These are phyloP conservation scores for Verticillium nonalfalfae DNA, from an alignment of 2,329 filamentous ascomycete species.

Conservation along the genomic window DNA sequence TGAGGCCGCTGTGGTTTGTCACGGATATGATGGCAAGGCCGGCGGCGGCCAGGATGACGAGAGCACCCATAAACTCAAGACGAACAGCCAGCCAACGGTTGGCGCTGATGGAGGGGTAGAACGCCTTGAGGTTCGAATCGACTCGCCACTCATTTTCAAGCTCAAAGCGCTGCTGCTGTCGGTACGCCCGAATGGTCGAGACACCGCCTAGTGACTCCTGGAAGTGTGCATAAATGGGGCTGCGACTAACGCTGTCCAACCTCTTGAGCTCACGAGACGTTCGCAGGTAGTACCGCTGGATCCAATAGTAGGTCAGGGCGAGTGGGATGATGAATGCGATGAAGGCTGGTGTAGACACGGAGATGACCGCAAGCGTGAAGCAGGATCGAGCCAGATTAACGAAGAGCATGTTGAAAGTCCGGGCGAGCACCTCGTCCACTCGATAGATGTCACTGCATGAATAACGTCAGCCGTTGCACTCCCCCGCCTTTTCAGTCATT, in stretches of 20 bases:
- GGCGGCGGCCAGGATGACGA: conserved; percentile 87
- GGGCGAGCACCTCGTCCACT: conserved; percentile 88
- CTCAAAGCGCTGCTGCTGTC: conserved; percentile 80
- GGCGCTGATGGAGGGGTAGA: conserved; percentile 92
- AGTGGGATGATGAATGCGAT: conserved; percentile 76
- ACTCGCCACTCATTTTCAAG: conserved; percentile 97
- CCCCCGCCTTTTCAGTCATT: not conserved
- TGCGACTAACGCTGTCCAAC: conserved; percentile 89
- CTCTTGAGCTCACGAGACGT: conserved; percentile 96
- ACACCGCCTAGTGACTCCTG: conserved; percentile 94
- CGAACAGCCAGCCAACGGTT: conserved; percentile 92
- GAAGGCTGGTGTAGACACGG: conserved; percentile 74
- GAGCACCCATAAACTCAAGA: conserved; percentile 88
- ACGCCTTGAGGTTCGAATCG: conserved; percentile 88
- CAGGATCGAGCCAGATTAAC: conserved; percentile 66
- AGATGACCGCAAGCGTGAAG: conserved; percentile 86
- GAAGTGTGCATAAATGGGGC: conserved; percentile 97
- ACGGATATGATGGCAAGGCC: conserved; percentile 78
- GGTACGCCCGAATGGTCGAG: conserved; percentile 91
- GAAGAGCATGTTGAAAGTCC: conserved; percentile 97
- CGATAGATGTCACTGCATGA: conserved; percentile 62
- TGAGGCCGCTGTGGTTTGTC: conserved; percentile 55
- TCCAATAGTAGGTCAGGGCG: conserved; percentile 75
- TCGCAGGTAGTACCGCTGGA: conserved; percentile 93
- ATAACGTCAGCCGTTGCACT: conserved; percentile 16